These are phyloP conservation scores for Acrocalymma vagum DNA, from an alignment of 2,329 filamentous ascomycete species.

Conservation along the genomic window DNA sequence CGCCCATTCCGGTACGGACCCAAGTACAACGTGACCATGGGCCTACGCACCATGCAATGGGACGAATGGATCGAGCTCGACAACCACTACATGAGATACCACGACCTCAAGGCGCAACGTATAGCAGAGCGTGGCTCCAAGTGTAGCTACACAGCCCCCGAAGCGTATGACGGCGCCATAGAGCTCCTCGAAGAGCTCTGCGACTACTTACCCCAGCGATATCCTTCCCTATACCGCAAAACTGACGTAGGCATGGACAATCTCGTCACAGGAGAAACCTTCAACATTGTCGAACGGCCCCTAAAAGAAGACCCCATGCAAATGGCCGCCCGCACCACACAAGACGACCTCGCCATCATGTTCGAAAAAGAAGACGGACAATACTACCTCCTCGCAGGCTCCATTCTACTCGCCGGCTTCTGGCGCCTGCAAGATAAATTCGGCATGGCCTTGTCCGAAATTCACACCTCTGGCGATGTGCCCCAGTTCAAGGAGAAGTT, in stretches of 20 bases:
- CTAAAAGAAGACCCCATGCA: conserved; percentile 81
- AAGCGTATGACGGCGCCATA: conserved; percentile 75
- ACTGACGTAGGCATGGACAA: conserved; percentile 75
- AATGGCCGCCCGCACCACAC: conserved; percentile 74
- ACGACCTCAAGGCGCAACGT: conserved; percentile 74
- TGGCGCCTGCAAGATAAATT: conserved; percentile 85
- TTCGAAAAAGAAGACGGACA: conserved; percentile 78
- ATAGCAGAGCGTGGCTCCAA: conserved; percentile 72
- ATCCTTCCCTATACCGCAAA: conserved; percentile 73
- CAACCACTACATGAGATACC: conserved; percentile 77
- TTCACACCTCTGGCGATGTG: conserved; percentile 81
- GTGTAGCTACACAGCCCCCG: conserved; percentile 73
- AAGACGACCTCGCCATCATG: conserved; percentile 88
- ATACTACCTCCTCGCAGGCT: conserved; percentile 81
- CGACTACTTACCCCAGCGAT: conserved; percentile 76
- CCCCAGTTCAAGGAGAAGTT: conserved; percentile 76
- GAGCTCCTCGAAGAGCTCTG: conserved; percentile 79
- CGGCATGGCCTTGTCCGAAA: conserved; percentile 79
- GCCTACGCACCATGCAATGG: conserved; percentile 73
- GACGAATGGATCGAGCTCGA: conserved; percentile 88
- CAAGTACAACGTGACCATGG: conserved; percentile 80
- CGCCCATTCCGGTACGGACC: conserved; percentile 81
- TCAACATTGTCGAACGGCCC: conserved; percentile 72
- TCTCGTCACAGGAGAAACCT: conserved; percentile 73
- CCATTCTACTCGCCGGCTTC: conserved; percentile 81